Percentiles rank a stretch among this genome's conserved stretches.
Conservation (phyloP, 352 stramenopile genomes). For the Globisporangium camurandrum region DNA sequence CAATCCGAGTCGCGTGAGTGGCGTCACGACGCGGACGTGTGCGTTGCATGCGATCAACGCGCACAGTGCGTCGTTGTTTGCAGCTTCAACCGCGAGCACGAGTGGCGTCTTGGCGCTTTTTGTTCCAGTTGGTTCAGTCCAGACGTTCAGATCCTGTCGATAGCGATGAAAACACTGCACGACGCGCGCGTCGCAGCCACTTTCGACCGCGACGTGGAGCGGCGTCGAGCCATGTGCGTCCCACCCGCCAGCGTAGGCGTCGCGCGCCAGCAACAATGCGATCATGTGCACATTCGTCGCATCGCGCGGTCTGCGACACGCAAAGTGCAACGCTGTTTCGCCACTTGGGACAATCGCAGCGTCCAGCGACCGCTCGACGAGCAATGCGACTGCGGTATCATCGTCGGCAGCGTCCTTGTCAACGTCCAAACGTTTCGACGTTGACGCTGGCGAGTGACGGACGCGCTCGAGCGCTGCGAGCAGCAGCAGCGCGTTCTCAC, state of each 20-base stretch:
- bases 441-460: neutral
- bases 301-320: constrained; percentile 27
- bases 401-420: no score
- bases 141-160: constrained; percentile 49
- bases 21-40: constrained; percentile 31
- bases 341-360: constrained; percentile 17
- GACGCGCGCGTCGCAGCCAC: constrained; percentile 29
- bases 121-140: constrained; percentile 28
- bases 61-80: constrained; percentile 39
- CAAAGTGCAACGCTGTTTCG: constrained; percentile 44
- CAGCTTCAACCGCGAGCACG: constrained; percentile 43
- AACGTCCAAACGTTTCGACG: no score
- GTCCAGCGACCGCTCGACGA: constrained; percentile 19
- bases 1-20: constrained; percentile 36
- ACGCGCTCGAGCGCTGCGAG: constrained; percentile 9
- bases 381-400: no score
- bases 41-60: constrained; percentile 41
- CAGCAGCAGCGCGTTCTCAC: constrained; percentile 34
- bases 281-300: constrained; percentile 30
- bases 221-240: constrained; percentile 35
- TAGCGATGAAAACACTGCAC: constrained; percentile 42
- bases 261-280: constrained; percentile 32
- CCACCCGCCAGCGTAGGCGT: constrained; percentile 41
- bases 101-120: constrained; percentile 28
- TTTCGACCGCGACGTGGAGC: constrained; percentile 44